Conservation (phyloP, 2,329 filamentous ascomycete species). For the Furcasterigmium sp. region DNA sequence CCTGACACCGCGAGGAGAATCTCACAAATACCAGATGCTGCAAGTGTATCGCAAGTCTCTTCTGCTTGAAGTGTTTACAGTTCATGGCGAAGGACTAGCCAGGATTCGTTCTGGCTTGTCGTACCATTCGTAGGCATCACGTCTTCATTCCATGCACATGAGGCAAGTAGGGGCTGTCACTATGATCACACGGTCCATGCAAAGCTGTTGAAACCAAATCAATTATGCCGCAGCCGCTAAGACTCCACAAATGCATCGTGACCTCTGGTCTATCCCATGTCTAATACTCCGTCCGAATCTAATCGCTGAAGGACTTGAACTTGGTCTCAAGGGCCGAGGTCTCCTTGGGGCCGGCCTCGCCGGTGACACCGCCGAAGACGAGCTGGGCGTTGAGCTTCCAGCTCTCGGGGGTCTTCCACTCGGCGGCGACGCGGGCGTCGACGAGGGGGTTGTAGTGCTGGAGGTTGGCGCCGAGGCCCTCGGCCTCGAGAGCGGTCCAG, state of each 20-base stretch:
- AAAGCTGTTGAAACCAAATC: not conserved
- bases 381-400: slow-evolving; percentile 82
- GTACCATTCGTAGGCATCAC: too few species aligned
- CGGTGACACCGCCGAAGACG: slow-evolving; percentile 68
- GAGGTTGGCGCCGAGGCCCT: slow-evolving; percentile 81
- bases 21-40: too few species aligned
- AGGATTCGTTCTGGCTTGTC: too few species aligned
- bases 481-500: slow-evolving; percentile 78
- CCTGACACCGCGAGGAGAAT: too few species aligned
- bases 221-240: slow-evolving; percentile 8
- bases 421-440: slow-evolving; percentile 61
- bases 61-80: too few species aligned
- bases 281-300: slow-evolving; percentile 11
- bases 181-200: not conserved
- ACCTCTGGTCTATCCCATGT: not conserved
- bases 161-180: not conserved
- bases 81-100: too few species aligned
- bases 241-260: slow-evolving; percentile 5
- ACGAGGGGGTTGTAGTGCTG: slow-evolving; percentile 92
- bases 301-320: slow-evolving; percentile 59
- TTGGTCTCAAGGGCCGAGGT: slow-evolving; percentile 61
- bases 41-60: too few species aligned
- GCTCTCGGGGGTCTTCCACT: slow-evolving; percentile 64
- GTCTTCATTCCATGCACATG: not conserved
- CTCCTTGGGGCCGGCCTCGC: slow-evolving; percentile 55